These are phyloP conservation scores for Phanerochaete carnosa DNA, from an alignment of 768 basidiomycete species.

Conservation along the genomic window DNA sequence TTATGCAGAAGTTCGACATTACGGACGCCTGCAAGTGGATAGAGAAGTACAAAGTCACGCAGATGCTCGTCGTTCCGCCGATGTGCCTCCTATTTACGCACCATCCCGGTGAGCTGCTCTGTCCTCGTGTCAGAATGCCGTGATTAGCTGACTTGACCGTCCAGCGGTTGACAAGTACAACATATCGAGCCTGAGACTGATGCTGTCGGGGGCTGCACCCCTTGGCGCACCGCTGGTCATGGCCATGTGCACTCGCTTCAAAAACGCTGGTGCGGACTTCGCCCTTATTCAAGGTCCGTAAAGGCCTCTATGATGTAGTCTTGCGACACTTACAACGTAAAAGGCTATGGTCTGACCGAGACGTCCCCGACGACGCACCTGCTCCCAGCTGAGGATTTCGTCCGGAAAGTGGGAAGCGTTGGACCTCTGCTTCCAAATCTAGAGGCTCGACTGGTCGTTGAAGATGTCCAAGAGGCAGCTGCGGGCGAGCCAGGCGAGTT, in stretches of 20 bases:
- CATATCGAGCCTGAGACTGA: constrained; percentile 49
- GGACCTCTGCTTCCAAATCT: constrained; percentile 74
- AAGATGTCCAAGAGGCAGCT: constrained; percentile 51
- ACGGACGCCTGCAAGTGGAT: constrained; percentile 61
- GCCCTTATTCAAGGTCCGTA: constrained; percentile 50
- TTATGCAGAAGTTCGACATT: constrained; percentile 73
- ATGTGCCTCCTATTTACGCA: constrained; percentile 75
- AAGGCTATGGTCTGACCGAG: constrained; percentile 80
- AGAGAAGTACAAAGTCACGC: constrained; percentile 59
- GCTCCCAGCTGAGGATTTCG: constrained; percentile 39
- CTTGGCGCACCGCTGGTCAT: constrained; percentile 60
- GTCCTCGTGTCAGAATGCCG: neutral
- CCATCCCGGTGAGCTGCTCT: constrained; percentile 52
- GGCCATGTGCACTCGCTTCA: constrained; percentile 38
- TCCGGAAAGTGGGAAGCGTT: constrained; percentile 57
- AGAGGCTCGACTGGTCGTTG: constrained; percentile 67
- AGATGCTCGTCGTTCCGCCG: constrained; percentile 70
- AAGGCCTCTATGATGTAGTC: too few species aligned
- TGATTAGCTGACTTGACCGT: neutral
- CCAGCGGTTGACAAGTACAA: constrained; percentile 66
- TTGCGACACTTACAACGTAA: neutral
- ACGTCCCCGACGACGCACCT: constrained; percentile 72
- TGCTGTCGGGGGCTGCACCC: constrained; percentile 82
- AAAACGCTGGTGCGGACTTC: constrained; percentile 39
- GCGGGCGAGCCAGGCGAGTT: constrained; percentile 71